phyloP scores from a whole-genome alignment of 2,329 filamentous ascomycete species.

The Fusarium sp. region DNA sequence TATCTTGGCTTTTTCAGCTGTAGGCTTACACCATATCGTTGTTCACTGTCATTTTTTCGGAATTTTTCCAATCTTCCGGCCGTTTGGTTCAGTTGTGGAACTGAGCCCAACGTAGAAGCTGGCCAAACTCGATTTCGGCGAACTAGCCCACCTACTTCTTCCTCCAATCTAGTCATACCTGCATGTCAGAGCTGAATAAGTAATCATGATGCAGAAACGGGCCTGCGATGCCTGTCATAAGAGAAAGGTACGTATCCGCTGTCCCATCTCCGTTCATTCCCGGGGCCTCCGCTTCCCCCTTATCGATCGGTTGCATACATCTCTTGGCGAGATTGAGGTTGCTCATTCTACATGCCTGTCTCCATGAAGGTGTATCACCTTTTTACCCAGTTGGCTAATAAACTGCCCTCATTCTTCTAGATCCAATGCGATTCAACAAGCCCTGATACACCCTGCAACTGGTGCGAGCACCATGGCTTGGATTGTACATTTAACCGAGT shows the following conservation, averaged over 20 bases:
- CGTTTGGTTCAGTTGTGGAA: not conserved
- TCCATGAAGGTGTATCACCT: not conserved
- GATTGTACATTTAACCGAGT: slow-evolving; percentile 43
- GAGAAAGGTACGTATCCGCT: slow-evolving; percentile 37
- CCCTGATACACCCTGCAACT: slow-evolving; percentile 30
- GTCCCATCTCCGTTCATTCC: not conserved
- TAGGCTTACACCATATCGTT: not conserved
- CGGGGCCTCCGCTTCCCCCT: not conserved
- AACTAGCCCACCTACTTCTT: not conserved
- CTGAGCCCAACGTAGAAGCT: not conserved
- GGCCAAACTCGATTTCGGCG: not conserved
- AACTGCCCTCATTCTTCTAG: not conserved
- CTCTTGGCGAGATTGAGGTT: slow-evolving; percentile 7
- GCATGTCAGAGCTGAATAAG: not conserved
- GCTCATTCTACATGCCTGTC: not conserved
- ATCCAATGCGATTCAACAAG: slow-evolving; percentile 39
- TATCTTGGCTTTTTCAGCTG: not conserved
- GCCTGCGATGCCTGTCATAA: slow-evolving; percentile 43
- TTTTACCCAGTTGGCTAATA: slow-evolving; percentile 6
- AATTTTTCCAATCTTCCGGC: not conserved
- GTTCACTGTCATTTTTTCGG: not conserved
- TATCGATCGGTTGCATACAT: slow-evolving; percentile 3
- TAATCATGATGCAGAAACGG: slow-evolving; percentile 30
- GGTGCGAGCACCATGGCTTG: slow-evolving; percentile 42
- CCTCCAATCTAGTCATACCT: not conserved